These are phyloP conservation scores for Neurospora africana DNA, from an alignment of 495 filamentous ascomycete species.

Conservation along the genomic window DNA sequence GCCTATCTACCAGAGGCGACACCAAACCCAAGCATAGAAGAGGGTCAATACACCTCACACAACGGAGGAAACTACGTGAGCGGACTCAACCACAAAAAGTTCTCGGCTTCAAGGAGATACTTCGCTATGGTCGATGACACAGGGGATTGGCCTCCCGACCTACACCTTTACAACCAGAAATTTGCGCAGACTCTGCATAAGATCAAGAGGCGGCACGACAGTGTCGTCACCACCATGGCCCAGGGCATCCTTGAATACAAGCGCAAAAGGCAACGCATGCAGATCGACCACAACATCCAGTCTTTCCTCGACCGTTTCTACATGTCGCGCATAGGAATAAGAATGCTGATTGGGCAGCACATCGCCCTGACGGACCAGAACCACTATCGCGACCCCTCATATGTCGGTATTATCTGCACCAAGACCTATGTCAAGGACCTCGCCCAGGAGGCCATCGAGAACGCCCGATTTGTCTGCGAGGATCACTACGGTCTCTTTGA, in stretches of 20 bases:
- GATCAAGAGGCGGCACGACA: constrained; percentile 92
- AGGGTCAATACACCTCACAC: constrained; percentile 78
- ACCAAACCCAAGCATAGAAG: constrained; percentile 76
- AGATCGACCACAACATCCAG: constrained; percentile 95
- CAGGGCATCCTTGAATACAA: constrained; percentile 98
- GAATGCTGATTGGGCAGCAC: constrained; percentile 97
- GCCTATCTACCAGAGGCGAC: constrained; percentile 71
- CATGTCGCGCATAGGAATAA: constrained; percentile 99
- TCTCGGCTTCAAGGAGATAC: constrained; percentile 57
- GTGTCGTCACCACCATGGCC: constrained; percentile 89
- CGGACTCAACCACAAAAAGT: constrained; percentile 29
- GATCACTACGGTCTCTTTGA: constrained; percentile 98
- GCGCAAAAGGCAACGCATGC: constrained; percentile 89
- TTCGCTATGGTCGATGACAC: constrained; percentile 85
- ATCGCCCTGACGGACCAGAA: constrained; percentile 92
- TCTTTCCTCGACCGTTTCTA: constrained; percentile 97
- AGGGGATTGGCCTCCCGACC: constrained; percentile 85
- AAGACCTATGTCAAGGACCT: constrained; percentile 95
- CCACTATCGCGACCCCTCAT: constrained; percentile 74
- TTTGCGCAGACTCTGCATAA: constrained; percentile 77
- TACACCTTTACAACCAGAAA: constrained; percentile 85
- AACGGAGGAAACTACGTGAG: constrained; percentile 33
- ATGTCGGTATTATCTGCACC: constrained; percentile 97
- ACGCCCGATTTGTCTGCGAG: constrained; percentile 95
- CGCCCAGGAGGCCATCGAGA: constrained; percentile 94